A percentile compares a stretch with the other conserved stretches of the same genome.
These are phyloP conservation scores for Mortierella claussenii DNA, from an alignment of 192 early-diverging fungal genomes.

Conservation along the genomic window DNA sequence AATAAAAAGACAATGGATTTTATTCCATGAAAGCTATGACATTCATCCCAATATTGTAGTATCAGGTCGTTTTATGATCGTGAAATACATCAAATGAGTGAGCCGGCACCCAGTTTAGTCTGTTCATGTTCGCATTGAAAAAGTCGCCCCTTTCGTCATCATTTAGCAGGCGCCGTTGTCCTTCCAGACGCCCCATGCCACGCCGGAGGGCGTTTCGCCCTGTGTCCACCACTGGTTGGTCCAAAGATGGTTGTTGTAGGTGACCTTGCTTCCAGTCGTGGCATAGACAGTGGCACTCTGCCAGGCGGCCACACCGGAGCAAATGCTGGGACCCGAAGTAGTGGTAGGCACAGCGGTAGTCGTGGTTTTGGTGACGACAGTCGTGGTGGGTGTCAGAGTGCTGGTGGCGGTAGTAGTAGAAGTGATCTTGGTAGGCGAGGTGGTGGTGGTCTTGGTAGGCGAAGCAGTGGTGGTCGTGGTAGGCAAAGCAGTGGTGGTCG, in stretches of 20 bases:
- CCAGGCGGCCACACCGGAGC: slow-evolving; percentile 32
- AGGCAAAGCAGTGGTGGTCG: too few relatives aligned
- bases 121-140: not conserved
- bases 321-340: slow-evolving; percentile 8
- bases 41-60: too few relatives aligned
- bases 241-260: slow-evolving; percentile 31
- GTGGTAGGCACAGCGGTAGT: not conserved
- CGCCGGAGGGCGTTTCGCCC: slow-evolving; percentile 11
- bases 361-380: not conserved
- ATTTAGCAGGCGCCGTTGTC: slow-evolving; percentile 15
- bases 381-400: not conserved
- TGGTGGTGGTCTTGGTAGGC: too few relatives aligned
- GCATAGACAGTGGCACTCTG: slow-evolving; percentile 20
- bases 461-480: not conserved
- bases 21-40: too few relatives aligned
- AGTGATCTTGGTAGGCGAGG: not conserved
- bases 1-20: too few relatives aligned
- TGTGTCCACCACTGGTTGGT: slow-evolving; percentile 49
- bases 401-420: not conserved
- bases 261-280: slow-evolving; percentile 29
- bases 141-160: not conserved
- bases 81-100: not conserved
- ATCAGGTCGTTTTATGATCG: not conserved
- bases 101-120: not conserved
- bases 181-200: slow-evolving; percentile 35